Evolutionary conservation across 176 grass and related monocot species (phyloP).

Genomic region (Luzula sylvatica): DNA sequence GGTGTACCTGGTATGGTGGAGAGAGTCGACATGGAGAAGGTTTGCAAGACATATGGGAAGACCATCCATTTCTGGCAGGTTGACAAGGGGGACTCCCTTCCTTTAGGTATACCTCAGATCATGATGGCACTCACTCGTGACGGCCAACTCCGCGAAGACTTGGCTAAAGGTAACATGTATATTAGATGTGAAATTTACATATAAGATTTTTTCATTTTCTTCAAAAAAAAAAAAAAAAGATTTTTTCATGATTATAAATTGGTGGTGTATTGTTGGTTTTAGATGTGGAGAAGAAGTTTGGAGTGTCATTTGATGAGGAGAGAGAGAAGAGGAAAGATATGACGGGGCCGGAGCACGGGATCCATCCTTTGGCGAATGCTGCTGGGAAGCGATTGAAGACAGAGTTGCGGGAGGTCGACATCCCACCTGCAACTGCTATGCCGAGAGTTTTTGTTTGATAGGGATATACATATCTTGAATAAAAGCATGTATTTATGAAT

Average conservation of each 20-base stretch:
- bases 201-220: not conserved
- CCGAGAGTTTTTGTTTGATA: constrained; percentile 29
- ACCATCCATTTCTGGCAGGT: constrained; percentile 90
- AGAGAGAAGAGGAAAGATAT: constrained; percentile 61
- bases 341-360: constrained; percentile 56
- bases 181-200: too few species aligned
- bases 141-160: constrained; percentile 41
- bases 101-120: constrained; percentile 54
- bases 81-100: constrained; percentile 64
- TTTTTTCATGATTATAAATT: not conserved
- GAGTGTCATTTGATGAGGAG: constrained; percentile 58
- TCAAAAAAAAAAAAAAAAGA: not conserved
- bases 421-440: constrained; percentile 24
- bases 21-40: constrained; percentile 43
- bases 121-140: constrained; percentile 77
- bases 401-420: constrained; percentile 37
- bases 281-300: constrained; percentile 60
- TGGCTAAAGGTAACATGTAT: constrained; percentile 29
- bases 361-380: constrained; percentile 78
- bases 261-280: not conserved
- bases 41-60: constrained; percentile 70
- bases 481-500: too few species aligned
- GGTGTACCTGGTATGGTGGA: constrained; percentile 43
- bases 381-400: constrained; percentile 59
- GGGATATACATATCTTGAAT: too few species aligned